These are phyloP conservation scores for Colletotrichum tanaceti DNA, from an alignment of 2,329 filamentous ascomycete species.

Conservation along the genomic window DNA sequence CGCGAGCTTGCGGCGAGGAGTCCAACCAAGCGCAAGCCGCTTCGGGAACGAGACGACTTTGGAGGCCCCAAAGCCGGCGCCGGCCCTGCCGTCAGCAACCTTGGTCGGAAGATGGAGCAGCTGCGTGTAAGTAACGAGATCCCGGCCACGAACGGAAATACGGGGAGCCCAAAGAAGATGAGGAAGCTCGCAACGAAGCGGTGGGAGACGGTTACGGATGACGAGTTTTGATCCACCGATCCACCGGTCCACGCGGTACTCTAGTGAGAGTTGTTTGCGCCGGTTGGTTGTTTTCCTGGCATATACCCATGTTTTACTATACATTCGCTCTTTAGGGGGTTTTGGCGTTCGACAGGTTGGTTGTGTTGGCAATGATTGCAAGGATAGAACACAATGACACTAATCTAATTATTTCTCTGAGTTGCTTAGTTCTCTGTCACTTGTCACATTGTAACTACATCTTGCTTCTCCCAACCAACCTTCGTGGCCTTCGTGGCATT, in stretches of 20 bases:
- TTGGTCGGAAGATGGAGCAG: conserved; percentile 62
- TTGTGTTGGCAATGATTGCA: background rate
- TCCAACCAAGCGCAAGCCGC: conserved; percentile 69
- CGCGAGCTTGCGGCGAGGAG: conserved; percentile 73
- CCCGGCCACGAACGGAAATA: conserved; percentile 45
- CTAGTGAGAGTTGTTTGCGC: conserved; percentile 3
- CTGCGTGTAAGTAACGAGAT: conserved; percentile 59
- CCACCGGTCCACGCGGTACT: background rate
- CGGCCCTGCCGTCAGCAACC: conserved; percentile 46
- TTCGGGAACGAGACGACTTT: conserved; percentile 66
- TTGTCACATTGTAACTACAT: background rate
- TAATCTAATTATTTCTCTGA: background rate
- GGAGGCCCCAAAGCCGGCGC: conserved; percentile 44
- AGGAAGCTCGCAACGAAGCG: conserved; percentile 60
- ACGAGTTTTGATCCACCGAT: conserved; percentile 41
- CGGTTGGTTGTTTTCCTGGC: conserved; percentile 23
- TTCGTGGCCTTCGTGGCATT: background rate
- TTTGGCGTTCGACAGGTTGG: background rate
- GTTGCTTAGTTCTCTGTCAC: too few relatives aligned
- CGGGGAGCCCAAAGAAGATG: conserved; percentile 65
- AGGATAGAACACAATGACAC: background rate
- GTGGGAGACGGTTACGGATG: conserved; percentile 61
- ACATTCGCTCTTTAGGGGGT: conserved; percentile 6
- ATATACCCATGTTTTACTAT: conserved; percentile 31
- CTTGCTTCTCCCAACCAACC: background rate